Percentiles rank a stretch among this genome's conserved stretches.
These are phyloP conservation scores for Coniella vitis DNA, from an alignment of 2,329 filamentous ascomycete species.

Conservation along the genomic window DNA sequence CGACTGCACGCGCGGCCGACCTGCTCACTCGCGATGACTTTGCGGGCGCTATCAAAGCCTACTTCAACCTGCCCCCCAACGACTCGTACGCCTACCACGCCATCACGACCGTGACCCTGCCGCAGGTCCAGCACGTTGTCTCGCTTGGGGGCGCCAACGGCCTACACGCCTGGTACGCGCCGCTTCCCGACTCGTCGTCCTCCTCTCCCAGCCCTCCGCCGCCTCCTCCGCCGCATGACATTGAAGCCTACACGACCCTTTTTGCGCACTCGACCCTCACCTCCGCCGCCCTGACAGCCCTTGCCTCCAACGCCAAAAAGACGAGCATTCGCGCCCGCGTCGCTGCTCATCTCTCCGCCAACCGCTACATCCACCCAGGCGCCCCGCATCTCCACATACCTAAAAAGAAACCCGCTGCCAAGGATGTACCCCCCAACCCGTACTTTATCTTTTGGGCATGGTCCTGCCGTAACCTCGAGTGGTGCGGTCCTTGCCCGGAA, in stretches of 20 bases:
- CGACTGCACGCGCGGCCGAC: constrained; percentile 30
- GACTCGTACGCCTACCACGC: constrained; percentile 47
- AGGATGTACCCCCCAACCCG: constrained; percentile 47
- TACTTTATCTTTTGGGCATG: constrained; percentile 63
- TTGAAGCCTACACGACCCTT: constrained; percentile 59
- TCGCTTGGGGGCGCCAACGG: constrained; percentile 36
- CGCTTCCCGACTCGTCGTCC: neutral
- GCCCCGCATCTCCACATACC: constrained; percentile 34
- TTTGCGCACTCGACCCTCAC: constrained; percentile 57
- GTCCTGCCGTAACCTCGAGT: constrained; percentile 57
- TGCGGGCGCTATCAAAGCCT: constrained; percentile 34
- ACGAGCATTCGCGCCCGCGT: constrained; percentile 51
- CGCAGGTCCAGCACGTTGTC: constrained; percentile 41
- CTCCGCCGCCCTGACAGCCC: constrained; percentile 53
- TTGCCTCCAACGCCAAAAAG: constrained; percentile 58
- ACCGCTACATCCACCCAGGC: constrained; percentile 43
- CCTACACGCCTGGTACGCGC: constrained; percentile 42
- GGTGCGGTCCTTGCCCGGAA: constrained; percentile 51
- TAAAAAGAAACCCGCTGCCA: constrained; percentile 36
- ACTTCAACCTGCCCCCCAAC: constrained; percentile 36
- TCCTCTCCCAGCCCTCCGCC: constrained; percentile 1
- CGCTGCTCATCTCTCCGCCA: constrained; percentile 47
- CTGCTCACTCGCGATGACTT: constrained; percentile 36
- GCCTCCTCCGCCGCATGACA: constrained; percentile 41
- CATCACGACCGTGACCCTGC: constrained; percentile 40